Conservation (phyloP, 176 grass and related monocot species). For the Avena insularis region DNA sequence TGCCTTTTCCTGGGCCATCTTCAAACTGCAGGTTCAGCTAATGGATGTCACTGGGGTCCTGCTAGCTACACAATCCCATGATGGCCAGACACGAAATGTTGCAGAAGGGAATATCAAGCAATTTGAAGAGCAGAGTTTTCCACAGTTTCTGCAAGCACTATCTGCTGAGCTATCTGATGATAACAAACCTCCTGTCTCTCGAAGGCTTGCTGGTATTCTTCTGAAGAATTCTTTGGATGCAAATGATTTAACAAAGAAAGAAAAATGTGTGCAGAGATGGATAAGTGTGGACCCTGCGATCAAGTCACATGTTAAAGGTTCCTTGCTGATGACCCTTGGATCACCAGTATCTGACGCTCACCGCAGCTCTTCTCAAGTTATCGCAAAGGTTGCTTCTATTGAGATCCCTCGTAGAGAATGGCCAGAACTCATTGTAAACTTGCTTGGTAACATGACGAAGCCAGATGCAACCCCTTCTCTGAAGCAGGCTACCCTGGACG, state of each 20-base stretch:
- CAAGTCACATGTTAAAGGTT: conserved; percentile 63
- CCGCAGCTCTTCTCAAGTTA: conserved; percentile 62
- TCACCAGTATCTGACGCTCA: conserved; percentile 61
- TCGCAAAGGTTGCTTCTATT: conserved; percentile 74
- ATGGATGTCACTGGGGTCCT: conserved; percentile 65
- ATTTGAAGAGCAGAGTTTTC: conserved; percentile 64
- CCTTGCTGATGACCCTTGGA: conserved; percentile 57
- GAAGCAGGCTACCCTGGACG: conserved; percentile 66
- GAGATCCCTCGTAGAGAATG: conserved; percentile 63
- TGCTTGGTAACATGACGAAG: conserved; percentile 63
- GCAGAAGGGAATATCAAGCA: conserved; percentile 67
- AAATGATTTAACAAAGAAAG: conserved; percentile 60
- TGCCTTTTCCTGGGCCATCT: not conserved
- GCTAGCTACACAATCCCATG: conserved; percentile 59
- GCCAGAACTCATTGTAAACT: conserved; percentile 58
- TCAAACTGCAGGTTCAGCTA: conserved; percentile 38
- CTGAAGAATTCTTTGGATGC: conserved; percentile 76
- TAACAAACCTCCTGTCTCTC: conserved; percentile 69
- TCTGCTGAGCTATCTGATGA: conserved; percentile 65
- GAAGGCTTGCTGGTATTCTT: conserved; percentile 69
- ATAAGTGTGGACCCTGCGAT: conserved; percentile 57
- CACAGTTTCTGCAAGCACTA: conserved; percentile 52
- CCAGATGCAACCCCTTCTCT: conserved; percentile 47
- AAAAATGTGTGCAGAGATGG: conserved; percentile 52
- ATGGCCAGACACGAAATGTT: conserved; percentile 43